Evolutionary conservation across 306 rosid genomes (phyloP).

Genomic region (Trifolium subterraneum): DNA sequence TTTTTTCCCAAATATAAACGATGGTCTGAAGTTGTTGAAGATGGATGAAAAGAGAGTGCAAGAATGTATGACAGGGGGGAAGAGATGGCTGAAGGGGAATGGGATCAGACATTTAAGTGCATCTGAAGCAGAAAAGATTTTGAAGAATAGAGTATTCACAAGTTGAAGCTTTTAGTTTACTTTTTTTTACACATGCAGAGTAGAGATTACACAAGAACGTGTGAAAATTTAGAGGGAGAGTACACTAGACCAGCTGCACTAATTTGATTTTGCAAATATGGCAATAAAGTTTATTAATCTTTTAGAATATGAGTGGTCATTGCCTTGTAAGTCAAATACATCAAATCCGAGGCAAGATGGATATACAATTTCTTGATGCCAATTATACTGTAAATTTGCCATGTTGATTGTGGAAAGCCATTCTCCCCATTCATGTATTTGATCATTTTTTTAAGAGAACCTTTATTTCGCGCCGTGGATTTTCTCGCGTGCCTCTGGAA

Average conservation of each 20-base stretch:
- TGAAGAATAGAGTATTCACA: slow-evolving; percentile 63
- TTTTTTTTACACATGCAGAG: slow-evolving; percentile 31
- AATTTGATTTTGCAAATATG: slow-evolving; percentile 47
- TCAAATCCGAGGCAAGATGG: slow-evolving; percentile 30
- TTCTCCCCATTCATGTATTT: slow-evolving; percentile 31
- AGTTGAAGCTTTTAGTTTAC: slow-evolving; percentile 49
- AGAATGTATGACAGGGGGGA: slow-evolving; percentile 58
- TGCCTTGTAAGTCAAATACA: slow-evolving; percentile 1
- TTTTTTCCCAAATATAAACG: slow-evolving; percentile 75
- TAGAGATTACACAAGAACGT: slow-evolving; percentile 21
- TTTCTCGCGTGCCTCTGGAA: no score
- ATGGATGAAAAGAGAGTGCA: slow-evolving; percentile 58
- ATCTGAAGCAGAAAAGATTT: slow-evolving; percentile 69
- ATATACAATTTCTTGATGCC: slow-evolving; percentile 16
- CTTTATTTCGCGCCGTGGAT: no score
- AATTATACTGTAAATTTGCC: slow-evolving; percentile 46
- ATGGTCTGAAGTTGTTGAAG: slow-evolving; percentile 79
- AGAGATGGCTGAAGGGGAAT: slow-evolving; percentile 73
- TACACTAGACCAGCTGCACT: slow-evolving; percentile 44
- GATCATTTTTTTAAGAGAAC: slow-evolving; percentile 27
- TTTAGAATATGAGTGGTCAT: slow-evolving; percentile 28
- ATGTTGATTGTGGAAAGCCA: slow-evolving; percentile 15
- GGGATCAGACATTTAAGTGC: slow-evolving; percentile 62
- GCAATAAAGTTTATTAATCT: slow-evolving; percentile 40
- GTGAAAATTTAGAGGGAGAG: slow-evolving; percentile 39